Conservation (phyloP, 345 rosid genomes). For the Rhizophora mangle region DNA sequence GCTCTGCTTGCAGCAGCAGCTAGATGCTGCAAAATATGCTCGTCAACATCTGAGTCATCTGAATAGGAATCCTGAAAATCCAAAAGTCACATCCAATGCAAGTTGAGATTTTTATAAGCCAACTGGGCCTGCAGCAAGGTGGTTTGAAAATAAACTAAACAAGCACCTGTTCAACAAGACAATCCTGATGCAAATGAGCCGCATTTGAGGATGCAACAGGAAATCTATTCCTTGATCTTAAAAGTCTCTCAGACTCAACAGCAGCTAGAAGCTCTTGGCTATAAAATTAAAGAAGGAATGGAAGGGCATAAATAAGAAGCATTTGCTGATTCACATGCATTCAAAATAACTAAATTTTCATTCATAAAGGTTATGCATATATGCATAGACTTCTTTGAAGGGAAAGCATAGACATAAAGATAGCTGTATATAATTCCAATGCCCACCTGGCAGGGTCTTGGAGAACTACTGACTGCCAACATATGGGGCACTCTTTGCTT, state of each 20-base stretch:
- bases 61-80: constrained; percentile 50
- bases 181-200: constrained; percentile 24
- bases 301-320: not conserved
- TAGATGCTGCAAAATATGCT: not conserved
- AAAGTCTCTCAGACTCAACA: constrained; percentile 53
- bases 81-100: constrained; percentile 1
- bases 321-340: constrained; percentile 13
- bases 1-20: not conserved
- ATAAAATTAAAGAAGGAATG: constrained; percentile 6
- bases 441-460: constrained; percentile 68
- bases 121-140: constrained; percentile 1
- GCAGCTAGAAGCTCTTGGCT: constrained; percentile 88
- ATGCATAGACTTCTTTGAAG: not conserved
- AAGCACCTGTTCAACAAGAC: constrained; percentile 52
- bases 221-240: constrained; percentile 43
- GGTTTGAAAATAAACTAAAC: constrained; percentile 12
- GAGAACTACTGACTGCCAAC: constrained; percentile 69
- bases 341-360: not conserved
- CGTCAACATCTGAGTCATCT: constrained; percentile 24
- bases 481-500: constrained; percentile 94
- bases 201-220: constrained; percentile 23
- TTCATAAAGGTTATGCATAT: not conserved
- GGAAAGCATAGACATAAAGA: not conserved
- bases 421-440: not conserved
- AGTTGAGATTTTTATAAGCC: not conserved